A percentile compares a stretch with the other conserved stretches of the same genome.
phyloP scores from a whole-genome alignment of 768 basidiomycete species.

The Fomitopsis serialis region DNA sequence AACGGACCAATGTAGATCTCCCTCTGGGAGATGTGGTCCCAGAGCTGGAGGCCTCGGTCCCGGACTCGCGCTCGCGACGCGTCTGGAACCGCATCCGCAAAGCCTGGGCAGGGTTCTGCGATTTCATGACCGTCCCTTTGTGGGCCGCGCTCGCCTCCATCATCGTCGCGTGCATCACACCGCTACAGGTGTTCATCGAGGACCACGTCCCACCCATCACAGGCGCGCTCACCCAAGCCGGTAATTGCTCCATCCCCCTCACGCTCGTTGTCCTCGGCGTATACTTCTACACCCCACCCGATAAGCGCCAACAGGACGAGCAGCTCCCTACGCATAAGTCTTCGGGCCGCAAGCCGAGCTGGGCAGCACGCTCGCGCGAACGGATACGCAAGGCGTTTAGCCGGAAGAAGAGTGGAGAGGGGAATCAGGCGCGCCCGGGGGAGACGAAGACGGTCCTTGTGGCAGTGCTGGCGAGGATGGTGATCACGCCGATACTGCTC shows the following conservation, averaged over 20 bases:
- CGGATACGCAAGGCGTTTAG: constrained; percentile 40
- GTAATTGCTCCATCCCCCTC: constrained; percentile 79
- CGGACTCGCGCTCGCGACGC: constrained; percentile 24
- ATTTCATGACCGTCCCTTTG: constrained; percentile 87
- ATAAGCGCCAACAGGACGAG: constrained; percentile 6
- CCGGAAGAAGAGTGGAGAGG: constrained; percentile 20
- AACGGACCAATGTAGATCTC: constrained; percentile 15
- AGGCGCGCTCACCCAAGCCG: constrained; percentile 60
- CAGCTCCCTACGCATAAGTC: constrained; percentile 10
- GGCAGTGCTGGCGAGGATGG: constrained; percentile 80
- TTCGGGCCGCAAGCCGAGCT: constrained; percentile 14
- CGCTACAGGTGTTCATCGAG: constrained; percentile 68
- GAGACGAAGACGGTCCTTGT: constrained; percentile 79
- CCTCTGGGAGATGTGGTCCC: constrained; percentile 7
- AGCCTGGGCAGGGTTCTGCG: constrained; percentile 40
- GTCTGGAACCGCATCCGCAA: constrained; percentile 20
- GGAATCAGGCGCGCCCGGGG: constrained; percentile 42
- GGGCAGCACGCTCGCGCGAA: constrained; percentile 25
- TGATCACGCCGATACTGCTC: constrained; percentile 73
- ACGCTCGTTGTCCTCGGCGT: constrained; percentile 91
- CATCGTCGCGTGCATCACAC: constrained; percentile 69
- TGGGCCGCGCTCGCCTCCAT: constrained; percentile 75
- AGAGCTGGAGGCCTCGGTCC: constrained; percentile 16
- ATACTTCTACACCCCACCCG: constrained; percentile 63
- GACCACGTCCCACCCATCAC: constrained; percentile 60